Evolutionary conservation across 768 basidiomycete genomes (phyloP).

Genomic region (Rickenella mellea): DNA sequence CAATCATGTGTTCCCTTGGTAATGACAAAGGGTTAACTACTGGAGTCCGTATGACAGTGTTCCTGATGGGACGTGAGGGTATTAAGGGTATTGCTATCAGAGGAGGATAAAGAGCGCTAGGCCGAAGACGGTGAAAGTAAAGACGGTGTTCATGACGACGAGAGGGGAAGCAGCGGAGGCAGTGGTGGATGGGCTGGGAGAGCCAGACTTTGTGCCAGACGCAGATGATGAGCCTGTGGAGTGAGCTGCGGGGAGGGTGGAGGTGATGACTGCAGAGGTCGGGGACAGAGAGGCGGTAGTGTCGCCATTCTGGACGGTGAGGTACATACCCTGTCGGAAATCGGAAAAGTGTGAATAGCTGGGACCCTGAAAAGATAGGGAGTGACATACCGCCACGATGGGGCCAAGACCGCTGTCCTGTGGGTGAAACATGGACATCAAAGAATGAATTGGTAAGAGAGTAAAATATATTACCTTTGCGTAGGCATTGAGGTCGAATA

Average conservation of each 20-base stretch:
- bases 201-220: constrained; percentile 8
- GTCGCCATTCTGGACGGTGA: constrained; percentile 63
- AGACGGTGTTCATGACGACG: not conserved
- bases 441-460: not conserved
- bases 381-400: constrained; percentile 45
- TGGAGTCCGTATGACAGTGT: not conserved
- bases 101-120: not conserved
- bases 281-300: constrained; percentile 40
- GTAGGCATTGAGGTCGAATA: constrained; percentile 51
- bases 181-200: constrained; percentile 8
- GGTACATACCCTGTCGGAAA: constrained; percentile 48
- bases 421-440: constrained; percentile 3
- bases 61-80: constrained; percentile 9
- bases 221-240: constrained; percentile 10
- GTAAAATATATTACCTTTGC: constrained; percentile 30
- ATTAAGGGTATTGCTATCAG: not conserved
- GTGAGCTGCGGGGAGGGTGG: constrained; percentile 35
- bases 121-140: constrained; percentile 8
- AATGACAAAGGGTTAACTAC: not conserved
- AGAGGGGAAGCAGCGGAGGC: too few relatives aligned
- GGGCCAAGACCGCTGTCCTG: constrained; percentile 47
- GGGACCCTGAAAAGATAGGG: not conserved
- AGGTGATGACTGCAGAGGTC: constrained; percentile 58
- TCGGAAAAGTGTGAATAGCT: not conserved
- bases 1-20: not conserved